Evolutionary conservation across 116 monocot genomes (phyloP).

Genomic region (Cymodocea nodosa): DNA sequence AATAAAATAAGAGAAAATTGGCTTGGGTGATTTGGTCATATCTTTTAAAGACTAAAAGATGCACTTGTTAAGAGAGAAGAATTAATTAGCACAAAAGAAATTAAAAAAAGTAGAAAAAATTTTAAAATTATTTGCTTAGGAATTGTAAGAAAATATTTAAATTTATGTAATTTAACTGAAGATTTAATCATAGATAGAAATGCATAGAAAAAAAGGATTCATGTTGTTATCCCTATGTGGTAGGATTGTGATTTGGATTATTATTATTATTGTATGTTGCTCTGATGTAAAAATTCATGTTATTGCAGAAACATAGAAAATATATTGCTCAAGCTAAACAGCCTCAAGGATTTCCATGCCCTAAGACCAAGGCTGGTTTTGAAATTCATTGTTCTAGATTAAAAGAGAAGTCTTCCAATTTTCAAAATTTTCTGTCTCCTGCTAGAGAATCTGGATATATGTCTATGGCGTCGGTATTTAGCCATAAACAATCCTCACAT

Average conservation of each 20-base stretch:
- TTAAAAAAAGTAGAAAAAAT: too few relatives aligned
- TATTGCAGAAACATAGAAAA: slow-evolving; percentile 5
- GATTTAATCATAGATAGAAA: too few relatives aligned
- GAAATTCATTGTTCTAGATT: background rate
- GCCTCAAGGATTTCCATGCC: background rate
- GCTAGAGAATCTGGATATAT: background rate
- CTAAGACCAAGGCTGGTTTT: background rate
- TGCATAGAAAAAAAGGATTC: too few relatives aligned
- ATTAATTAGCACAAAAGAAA: too few relatives aligned
- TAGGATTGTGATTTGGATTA: background rate
- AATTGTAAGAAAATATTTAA: too few relatives aligned
- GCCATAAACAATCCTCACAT: background rate
- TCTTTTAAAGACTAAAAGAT: too few relatives aligned
- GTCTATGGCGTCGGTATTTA: slow-evolving; percentile 1
- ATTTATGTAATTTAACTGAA: too few relatives aligned
- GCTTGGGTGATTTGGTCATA: too few relatives aligned
- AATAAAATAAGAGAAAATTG: too few relatives aligned
- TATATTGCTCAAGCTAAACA: slow-evolving; percentile 2
- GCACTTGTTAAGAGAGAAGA: too few relatives aligned
- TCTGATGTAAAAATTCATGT: background rate
- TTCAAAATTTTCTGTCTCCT: background rate
- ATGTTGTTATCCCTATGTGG: too few relatives aligned
- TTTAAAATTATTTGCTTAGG: too few relatives aligned
- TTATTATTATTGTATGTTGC: background rate
- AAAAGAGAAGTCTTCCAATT: background rate